phyloP scores from a whole-genome alignment of 2,329 filamentous ascomycete species.

The Sclerotinia sclerotiorum region DNA sequence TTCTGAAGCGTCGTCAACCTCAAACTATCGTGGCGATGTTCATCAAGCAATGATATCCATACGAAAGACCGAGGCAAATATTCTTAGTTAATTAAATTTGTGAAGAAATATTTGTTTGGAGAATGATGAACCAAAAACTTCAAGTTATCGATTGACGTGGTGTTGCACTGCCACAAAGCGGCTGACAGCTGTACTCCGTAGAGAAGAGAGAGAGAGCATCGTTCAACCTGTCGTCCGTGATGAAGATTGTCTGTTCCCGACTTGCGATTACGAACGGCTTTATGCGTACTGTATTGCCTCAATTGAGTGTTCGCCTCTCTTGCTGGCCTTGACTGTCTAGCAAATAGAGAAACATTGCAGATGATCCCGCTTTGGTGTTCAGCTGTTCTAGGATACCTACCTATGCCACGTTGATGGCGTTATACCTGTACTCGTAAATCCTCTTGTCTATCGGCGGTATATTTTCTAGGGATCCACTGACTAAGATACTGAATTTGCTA shows the following conservation, averaged over 20 bases:
- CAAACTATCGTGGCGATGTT: conserved; percentile 8
- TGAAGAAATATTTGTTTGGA: neutral
- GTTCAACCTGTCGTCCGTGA: conserved; percentile 22
- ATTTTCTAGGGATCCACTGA: neutral
- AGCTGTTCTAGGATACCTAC: conserved; percentile 19
- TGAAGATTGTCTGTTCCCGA: conserved; percentile 18
- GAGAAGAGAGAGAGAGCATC: neutral
- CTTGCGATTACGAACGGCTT: conserved; percentile 17
- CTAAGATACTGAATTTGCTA: neutral
- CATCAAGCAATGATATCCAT: neutral
- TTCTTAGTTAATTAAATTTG: neutral
- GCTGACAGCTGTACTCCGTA: neutral
- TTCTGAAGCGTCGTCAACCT: conserved; percentile 3
- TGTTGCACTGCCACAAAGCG: conserved; percentile 23
- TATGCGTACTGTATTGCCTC: conserved; percentile 13
- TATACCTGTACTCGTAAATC: neutral
- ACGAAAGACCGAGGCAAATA: neutral
- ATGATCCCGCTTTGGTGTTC: conserved; percentile 1
- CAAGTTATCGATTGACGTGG: conserved; percentile 4
- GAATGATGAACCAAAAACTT: neutral
- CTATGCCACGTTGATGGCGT: conserved; percentile 19
- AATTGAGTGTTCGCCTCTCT: neutral
- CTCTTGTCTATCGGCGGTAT: neutral
- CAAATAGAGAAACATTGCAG: conserved; percentile 16
- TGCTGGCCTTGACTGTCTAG: conserved; percentile 8